A percentile compares a stretch with the other conserved stretches of the same genome.
These are phyloP conservation scores for Globisporangium apiculatum DNA, from an alignment of 352 stramenopile species.

Conservation along the genomic window DNA sequence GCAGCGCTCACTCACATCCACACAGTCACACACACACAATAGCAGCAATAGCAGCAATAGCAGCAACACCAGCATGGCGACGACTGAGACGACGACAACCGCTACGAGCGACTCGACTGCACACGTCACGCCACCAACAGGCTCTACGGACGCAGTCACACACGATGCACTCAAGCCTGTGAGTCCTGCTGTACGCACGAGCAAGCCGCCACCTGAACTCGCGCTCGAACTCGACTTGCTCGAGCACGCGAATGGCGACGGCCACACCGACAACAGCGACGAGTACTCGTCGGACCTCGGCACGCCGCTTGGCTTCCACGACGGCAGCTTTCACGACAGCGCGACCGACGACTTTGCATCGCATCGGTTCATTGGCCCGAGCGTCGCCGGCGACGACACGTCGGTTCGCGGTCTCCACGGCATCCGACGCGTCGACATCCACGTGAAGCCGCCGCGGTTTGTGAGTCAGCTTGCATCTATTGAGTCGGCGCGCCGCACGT, in stretches of 20 bases:
- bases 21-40: too few species aligned
- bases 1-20: too few species aligned
- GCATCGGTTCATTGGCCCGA: constrained; percentile 65
- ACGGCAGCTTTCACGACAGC: constrained; percentile 39
- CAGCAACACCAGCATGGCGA: too few species aligned
- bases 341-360: constrained; percentile 33
- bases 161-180: too few species aligned
- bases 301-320: constrained; percentile 48
- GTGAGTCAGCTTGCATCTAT: constrained; percentile 34
- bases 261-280: constrained; percentile 11
- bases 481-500: constrained; percentile 20
- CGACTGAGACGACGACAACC: too few species aligned
- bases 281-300: constrained; percentile 34
- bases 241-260: constrained; percentile 4
- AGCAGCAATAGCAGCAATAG: too few species aligned
- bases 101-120: too few species aligned
- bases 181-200: too few species aligned
- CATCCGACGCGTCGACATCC: constrained; percentile 50
- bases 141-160: too few species aligned
- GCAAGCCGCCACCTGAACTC: background rate
- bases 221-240: constrained; percentile 5
- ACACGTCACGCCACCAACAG: too few species aligned
- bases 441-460: constrained; percentile 60
- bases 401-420: constrained; percentile 44
- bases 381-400: constrained; percentile 24